Evolutionary conservation across 2,329 filamentous ascomycete species (phyloP).

Genomic region (Colletotrichum chlorophyti): DNA sequence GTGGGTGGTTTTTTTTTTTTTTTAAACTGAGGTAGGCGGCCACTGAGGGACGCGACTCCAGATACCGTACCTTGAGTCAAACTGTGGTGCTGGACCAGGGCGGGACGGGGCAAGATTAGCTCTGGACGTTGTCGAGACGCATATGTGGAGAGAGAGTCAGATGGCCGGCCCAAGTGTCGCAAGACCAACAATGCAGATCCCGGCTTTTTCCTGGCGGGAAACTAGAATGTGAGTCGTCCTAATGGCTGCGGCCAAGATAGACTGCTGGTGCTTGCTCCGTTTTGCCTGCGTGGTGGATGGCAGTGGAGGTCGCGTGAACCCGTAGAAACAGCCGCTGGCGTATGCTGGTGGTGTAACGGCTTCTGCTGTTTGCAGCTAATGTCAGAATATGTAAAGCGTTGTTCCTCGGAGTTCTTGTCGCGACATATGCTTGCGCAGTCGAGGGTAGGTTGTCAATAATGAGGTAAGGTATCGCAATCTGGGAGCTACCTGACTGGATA

Average conservation of each 20-base stretch:
- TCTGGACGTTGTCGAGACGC: constrained; percentile 9
- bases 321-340: constrained; percentile 8
- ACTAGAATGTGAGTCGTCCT: constrained; percentile 9
- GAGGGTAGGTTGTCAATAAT: no score
- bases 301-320: constrained; percentile 8
- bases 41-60: constrained; percentile 18
- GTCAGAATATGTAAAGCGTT: neutral
- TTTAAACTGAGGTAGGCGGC: constrained; percentile 3
- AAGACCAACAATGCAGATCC: constrained; percentile 18
- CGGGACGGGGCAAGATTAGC: constrained; percentile 10
- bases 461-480: no score
- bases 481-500: no score
- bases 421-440: no score
- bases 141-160: constrained; percentile 23
- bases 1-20: no score
- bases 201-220: constrained; percentile 15
- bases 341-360: no score
- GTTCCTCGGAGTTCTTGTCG: no score
- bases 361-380: neutral
- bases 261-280: no score
- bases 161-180: constrained; percentile 17
- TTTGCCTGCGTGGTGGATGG: no score
- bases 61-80: neutral
- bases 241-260: constrained; percentile 13
- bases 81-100: constrained; percentile 6